These are phyloP conservation scores for Galerina sulciceps DNA, from an alignment of 768 basidiomycete species.

Conservation along the genomic window DNA sequence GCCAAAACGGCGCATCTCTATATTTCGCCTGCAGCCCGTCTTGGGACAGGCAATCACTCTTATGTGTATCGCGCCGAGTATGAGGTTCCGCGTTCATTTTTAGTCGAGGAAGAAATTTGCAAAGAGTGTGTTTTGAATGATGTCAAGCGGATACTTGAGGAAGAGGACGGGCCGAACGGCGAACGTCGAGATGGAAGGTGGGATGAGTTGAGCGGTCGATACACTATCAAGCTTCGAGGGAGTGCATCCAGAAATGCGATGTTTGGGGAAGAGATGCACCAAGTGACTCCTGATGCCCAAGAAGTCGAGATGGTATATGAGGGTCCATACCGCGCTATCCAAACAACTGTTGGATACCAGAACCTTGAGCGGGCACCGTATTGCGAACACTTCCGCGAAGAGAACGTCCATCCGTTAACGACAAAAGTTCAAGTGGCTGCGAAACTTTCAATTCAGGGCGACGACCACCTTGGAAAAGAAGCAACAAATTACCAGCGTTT, in stretches of 20 bases:
- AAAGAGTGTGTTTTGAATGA: slow-evolving; percentile 38
- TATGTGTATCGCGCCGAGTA: slow-evolving; percentile 52
- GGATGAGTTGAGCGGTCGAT: slow-evolving; percentile 6
- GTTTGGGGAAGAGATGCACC: slow-evolving; percentile 8
- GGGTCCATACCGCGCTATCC: slow-evolving; percentile 30
- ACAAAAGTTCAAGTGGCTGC: slow-evolving; percentile 43
- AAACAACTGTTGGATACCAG: slow-evolving; percentile 35
- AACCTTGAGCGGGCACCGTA: slow-evolving; percentile 30
- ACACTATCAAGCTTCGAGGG: slow-evolving; percentile 3
- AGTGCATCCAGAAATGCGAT: slow-evolving; percentile 3
- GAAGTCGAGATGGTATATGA: slow-evolving; percentile 17
- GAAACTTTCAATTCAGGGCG: slow-evolving; percentile 43
- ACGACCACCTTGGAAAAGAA: slow-evolving; percentile 42
- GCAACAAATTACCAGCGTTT: slow-evolving; percentile 49
- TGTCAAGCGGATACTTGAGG: slow-evolving; percentile 24
- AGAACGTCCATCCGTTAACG: slow-evolving; percentile 32
- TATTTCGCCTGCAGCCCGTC: slow-evolving; percentile 35
- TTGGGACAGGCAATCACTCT: slow-evolving; percentile 58
- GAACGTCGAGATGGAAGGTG: slow-evolving; percentile 16
- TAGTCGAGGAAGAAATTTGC: slow-evolving; percentile 41
- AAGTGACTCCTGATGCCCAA: neutral
- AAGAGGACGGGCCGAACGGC: slow-evolving; percentile 25
- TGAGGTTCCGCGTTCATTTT: slow-evolving; percentile 50
- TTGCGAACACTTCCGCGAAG: slow-evolving; percentile 30
- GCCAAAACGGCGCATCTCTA: slow-evolving; percentile 51